Base-by-base conservation (phyloP, 2,329 filamentous ascomycete genomes). In the Ophiocordyceps camponoti-saundersi region DNA sequence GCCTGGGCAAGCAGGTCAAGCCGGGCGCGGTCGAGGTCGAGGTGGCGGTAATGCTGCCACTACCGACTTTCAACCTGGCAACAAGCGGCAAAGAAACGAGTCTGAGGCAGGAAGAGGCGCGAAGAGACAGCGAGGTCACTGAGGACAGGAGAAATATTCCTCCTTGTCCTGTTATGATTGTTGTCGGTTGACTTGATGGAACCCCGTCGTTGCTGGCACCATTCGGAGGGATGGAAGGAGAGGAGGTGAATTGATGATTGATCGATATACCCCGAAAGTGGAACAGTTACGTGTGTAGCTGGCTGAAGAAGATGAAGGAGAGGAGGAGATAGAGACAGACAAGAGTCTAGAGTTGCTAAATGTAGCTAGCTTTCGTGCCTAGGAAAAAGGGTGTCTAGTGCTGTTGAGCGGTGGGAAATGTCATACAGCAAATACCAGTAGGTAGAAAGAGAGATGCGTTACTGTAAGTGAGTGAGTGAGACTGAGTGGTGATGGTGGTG, bases 81-180 rank as follows among this genome's bases (percentile, higher is more conserved):
- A 68, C 52, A 79, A 79, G 61, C 66, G 75, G 26, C 68, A 72
- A 15, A 65, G 75, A 46, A 73, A 77, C 44, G 75, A 79, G 47
- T 64, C 62, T 0, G 66, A 69, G 45, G 59, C 52, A 21, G 65
- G 63, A 3, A 65, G 59, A 18, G 66, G 66, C 20, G 65, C 64
- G 3, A 69, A 69, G 57, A 57, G 67, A 49, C 62, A 65, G 4
- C 58, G 66, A 34, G 66, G 66, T 66, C 55, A 58, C 13, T 6
- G 6, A 3, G 36, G n/a, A 11, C 2, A 11, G n/a, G 7, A 4
- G n/a, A 29, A 10, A 29, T 29, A 10, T 29, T 29, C n/a, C 16
- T 21, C 34, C 12, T 36, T 36, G 5, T 21, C 2, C 10, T 11
- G n/a, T 2, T 40, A 16, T 16, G 2, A n/a, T 40, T 11, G 36